phyloP scores from a whole-genome alignment of 768 basidiomycete species.

The Leucocoprinus birnbaumii region DNA sequence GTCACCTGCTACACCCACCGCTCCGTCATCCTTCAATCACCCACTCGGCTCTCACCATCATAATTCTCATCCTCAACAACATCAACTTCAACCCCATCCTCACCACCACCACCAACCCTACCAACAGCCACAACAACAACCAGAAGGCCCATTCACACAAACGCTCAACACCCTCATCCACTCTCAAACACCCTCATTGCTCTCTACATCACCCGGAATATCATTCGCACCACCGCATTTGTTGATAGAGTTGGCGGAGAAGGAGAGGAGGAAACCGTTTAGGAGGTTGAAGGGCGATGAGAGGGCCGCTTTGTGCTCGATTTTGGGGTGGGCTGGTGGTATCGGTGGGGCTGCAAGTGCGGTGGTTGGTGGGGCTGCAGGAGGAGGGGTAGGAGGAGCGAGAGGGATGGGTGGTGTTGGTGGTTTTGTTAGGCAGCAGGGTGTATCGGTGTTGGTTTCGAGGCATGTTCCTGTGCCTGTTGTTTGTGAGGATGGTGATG shows the following conservation, averaged over 20 bases:
- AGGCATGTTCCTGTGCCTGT: neutral
- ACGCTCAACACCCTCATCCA: constrained; percentile 39
- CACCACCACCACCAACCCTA: neutral
- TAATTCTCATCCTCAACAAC: no score
- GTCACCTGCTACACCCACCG: no score
- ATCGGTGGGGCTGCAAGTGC: neutral
- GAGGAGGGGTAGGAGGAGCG: constrained; percentile 27
- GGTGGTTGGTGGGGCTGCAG: neutral
- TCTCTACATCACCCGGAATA: constrained; percentile 57
- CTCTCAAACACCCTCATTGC: constrained; percentile 23
- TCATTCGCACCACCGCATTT: constrained; percentile 44
- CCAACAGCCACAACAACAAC: constrained; percentile 5
- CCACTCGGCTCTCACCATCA: neutral
- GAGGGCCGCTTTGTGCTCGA: constrained; percentile 43
- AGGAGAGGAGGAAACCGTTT: constrained; percentile 38
- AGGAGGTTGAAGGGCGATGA: constrained; percentile 55
- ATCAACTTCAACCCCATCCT: neutral
- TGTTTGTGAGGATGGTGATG: no score
- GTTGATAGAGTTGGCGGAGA: constrained; percentile 45
- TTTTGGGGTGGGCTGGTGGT: constrained; percentile 61
- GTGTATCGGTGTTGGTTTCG: constrained; percentile 26
- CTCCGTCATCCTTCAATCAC: no score
- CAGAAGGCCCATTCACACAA: constrained; percentile 31
- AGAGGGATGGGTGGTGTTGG: constrained; percentile 44
- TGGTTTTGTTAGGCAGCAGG: constrained; percentile 60